These are phyloP conservation scores for Mycena kentingensis DNA, from an alignment of 768 basidiomycete species.

Conservation along the genomic window DNA sequence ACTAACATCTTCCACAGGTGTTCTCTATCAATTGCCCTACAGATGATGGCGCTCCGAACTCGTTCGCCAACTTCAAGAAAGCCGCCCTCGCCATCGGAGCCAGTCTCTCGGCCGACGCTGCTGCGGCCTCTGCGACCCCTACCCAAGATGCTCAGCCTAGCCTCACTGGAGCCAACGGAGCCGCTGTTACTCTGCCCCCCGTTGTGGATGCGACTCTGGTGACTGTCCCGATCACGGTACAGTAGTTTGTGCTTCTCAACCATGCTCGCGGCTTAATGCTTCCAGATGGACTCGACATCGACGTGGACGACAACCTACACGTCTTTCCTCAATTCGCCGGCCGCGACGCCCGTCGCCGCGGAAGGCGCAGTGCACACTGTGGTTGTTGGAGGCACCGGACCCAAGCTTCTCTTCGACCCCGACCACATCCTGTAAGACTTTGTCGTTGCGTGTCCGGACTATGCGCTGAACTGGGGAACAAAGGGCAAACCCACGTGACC, in stretches of 20 bases:
- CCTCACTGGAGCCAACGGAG: conserved; percentile 52
- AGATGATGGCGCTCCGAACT: conserved; percentile 52
- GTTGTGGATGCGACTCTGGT: conserved; percentile 45
- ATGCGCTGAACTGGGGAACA: not conserved
- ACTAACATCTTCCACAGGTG: conserved; percentile 33
- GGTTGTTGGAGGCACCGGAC: conserved; percentile 54
- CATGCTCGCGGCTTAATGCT: not conserved
- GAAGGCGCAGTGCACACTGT: conserved; percentile 53
- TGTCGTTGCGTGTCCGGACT: not conserved
- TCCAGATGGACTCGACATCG: conserved; percentile 26
- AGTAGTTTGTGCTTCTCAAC: not conserved
- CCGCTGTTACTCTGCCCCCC: conserved; percentile 51
- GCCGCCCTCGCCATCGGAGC: conserved; percentile 58
- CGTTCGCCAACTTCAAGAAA: conserved; percentile 62
- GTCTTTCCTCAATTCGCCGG: conserved; percentile 57
- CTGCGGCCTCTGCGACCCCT: conserved; percentile 34
- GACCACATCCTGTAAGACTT: conserved; percentile 36
- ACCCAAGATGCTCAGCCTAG: conserved; percentile 27
- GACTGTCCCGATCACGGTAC: conserved; percentile 51
- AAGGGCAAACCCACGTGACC: conserved; percentile 53
- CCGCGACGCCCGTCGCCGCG: conserved; percentile 51
- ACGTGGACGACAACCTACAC: conserved; percentile 61
- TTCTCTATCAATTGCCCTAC: conserved; percentile 68
- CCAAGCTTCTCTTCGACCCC: conserved; percentile 52
- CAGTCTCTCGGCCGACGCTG: conserved; percentile 45